A percentile compares a stretch with the other conserved stretches of the same genome.
phyloP scores from a whole-genome alignment of 495 filamentous ascomycete genomes.

The Penicillium maclennaniae region DNA sequence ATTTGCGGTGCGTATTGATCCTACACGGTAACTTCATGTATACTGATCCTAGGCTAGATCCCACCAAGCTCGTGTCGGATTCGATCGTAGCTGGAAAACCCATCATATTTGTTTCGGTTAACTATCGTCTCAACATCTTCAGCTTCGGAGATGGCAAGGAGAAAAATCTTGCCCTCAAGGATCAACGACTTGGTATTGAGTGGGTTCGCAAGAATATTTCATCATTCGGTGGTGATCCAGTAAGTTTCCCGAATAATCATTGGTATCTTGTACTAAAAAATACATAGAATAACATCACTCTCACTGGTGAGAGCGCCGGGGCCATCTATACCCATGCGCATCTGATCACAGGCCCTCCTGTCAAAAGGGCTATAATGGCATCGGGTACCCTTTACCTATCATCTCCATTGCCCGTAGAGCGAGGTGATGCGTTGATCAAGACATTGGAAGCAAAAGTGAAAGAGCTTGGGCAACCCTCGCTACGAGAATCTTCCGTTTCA shows the following conservation, averaged over 20 bases:
- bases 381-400: slow-evolving; percentile 38
- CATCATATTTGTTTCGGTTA: slow-evolving; percentile 59
- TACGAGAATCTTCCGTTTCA: slow-evolving; percentile 25
- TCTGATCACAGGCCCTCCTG: slow-evolving; percentile 33
- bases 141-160: slow-evolving; percentile 53
- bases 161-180: slow-evolving; percentile 57
- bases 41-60: slow-evolving; percentile 15
- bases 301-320: slow-evolving; percentile 39
- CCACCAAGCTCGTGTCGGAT: slow-evolving; percentile 32
- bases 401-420: slow-evolving; percentile 29
- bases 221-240: slow-evolving; percentile 62
- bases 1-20: slow-evolving; percentile 30
- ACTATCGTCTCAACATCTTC: slow-evolving; percentile 65
- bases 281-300: slow-evolving; percentile 31
- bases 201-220: slow-evolving; percentile 56
- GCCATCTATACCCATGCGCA: slow-evolving; percentile 40
- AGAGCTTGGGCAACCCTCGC: slow-evolving; percentile 26
- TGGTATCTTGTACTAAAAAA: neutral
- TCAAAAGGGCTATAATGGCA: slow-evolving; percentile 34
- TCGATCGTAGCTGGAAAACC: slow-evolving; percentile 37
- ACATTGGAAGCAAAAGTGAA: slow-evolving; percentile 27
- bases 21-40: neutral
- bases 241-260: slow-evolving; percentile 10
- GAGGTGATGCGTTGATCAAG: slow-evolving; percentile 28
- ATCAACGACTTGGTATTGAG: slow-evolving; percentile 62